phyloP scores from a whole-genome alignment of 345 rosid species.

The Abelmoschus esculentus region DNA sequence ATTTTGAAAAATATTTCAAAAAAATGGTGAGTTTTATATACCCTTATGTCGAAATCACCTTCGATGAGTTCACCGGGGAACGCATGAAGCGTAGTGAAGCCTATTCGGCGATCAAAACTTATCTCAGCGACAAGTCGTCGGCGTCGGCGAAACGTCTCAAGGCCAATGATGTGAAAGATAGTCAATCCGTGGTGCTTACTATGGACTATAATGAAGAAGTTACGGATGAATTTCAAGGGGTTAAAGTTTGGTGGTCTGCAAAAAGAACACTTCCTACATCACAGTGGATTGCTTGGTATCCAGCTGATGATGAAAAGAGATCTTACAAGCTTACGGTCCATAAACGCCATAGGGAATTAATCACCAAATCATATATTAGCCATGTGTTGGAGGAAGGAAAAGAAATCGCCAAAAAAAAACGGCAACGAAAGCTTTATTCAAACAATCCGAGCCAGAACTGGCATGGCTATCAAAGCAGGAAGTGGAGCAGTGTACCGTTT shows the following conservation, averaged over 20 bases:
- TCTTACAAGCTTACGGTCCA: conserved; percentile 43
- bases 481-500: conserved; percentile 26
- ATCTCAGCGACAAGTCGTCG: conserved; percentile 3
- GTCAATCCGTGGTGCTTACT: neutral
- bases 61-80: conserved; percentile 34
- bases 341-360: conserved; percentile 25
- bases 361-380: conserved; percentile 21
- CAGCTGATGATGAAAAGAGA: conserved; percentile 25
- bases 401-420: conserved; percentile 19
- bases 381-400: conserved; percentile 40
- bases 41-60: conserved; percentile 39
- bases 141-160: neutral
- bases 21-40: conserved; percentile 13
- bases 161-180: neutral
- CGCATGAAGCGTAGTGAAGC: conserved; percentile 28
- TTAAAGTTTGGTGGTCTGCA: neutral
- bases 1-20: conserved; percentile 16
- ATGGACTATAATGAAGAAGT: neutral
- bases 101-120: conserved; percentile 31
- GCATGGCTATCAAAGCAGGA: neutral
- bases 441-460: conserved; percentile 22
- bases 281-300: conserved; percentile 20
- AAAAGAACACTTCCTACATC: neutral
- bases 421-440: conserved; percentile 48
- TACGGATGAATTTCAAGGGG: neutral